Percentiles rank a stretch among this genome's conserved stretches.
Conservation (phyloP, 441 rosid species). For the Breynia disticha region DNA sequence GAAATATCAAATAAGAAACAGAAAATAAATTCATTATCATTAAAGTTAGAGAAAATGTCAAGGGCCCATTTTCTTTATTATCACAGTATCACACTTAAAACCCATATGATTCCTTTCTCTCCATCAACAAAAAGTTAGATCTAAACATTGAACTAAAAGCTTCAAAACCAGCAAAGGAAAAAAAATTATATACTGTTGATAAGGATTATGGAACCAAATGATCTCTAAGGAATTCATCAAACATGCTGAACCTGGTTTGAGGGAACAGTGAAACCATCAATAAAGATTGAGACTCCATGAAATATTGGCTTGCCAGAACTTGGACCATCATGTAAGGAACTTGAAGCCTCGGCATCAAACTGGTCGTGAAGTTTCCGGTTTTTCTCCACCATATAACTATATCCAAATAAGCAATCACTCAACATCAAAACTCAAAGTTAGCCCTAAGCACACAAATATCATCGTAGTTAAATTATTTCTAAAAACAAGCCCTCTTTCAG, state of each 20-base stretch:
- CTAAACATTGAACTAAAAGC: not conserved
- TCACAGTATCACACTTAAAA: too few species aligned
- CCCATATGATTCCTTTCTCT: not conserved
- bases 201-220: too few species aligned
- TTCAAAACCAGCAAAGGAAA: not conserved
- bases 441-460: too few species aligned
- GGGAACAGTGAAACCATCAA: slow-evolving; percentile 87
- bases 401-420: slow-evolving; percentile 13
- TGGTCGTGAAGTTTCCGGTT: slow-evolving; percentile 72
- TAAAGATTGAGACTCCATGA: slow-evolving; percentile 72
- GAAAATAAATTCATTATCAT: not conserved
- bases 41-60: not conserved
- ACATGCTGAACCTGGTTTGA: slow-evolving; percentile 59
- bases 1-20: slow-evolving; percentile 2
- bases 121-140: not conserved
- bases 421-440: slow-evolving; percentile 1
- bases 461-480: too few species aligned
- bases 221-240: not conserved
- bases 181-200: not conserved
- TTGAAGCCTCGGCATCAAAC: slow-evolving; percentile 52
- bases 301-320: slow-evolving; percentile 45
- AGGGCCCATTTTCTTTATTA: not conserved
- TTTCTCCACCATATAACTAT: slow-evolving; percentile 80
- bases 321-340: slow-evolving; percentile 29
- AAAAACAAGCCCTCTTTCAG: too few species aligned